Conservation (phyloP, 2,329 filamentous ascomycete species). For the Podosphaera leucotricha region DNA sequence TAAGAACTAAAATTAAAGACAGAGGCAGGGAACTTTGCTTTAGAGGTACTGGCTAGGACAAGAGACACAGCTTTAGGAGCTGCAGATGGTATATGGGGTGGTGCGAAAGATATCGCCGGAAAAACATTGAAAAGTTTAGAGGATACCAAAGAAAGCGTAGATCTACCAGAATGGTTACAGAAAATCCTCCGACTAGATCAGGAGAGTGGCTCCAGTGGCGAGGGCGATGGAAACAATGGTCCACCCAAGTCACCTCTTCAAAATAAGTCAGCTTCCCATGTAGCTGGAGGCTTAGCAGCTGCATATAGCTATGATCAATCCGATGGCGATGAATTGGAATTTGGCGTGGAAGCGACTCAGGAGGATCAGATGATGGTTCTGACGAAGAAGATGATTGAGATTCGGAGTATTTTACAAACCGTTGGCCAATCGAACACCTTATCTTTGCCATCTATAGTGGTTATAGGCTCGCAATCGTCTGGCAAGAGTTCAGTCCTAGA, state of each 20-base stretch:
- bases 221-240: slow-evolving; percentile 16
- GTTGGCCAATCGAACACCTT: slow-evolving; percentile 80
- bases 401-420: slow-evolving; percentile 69
- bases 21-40: slow-evolving; percentile 55
- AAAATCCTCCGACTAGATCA: slow-evolving; percentile 42
- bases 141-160: slow-evolving; percentile 56
- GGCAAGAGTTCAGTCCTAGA: slow-evolving; percentile 95
- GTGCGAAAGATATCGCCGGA: slow-evolving; percentile 49
- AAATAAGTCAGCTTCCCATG: slow-evolving; percentile 37
- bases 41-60: slow-evolving; percentile 52
- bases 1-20: slow-evolving; percentile 4
- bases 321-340: slow-evolving; percentile 31
- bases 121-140: slow-evolving; percentile 66
- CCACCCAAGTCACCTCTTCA: slow-evolving; percentile 23
- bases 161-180: slow-evolving; percentile 56
- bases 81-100: slow-evolving; percentile 45
- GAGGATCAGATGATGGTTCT: slow-evolving; percentile 99
- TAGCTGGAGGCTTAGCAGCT: slow-evolving; percentile 44
- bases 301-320: slow-evolving; percentile 59
- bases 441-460: slow-evolving; percentile 89
- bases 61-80: slow-evolving; percentile 46
- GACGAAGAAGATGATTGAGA: slow-evolving; percentile 99
- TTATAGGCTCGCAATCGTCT: slow-evolving; percentile 94
- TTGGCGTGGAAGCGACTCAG: slow-evolving; percentile 41
- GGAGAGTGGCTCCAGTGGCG: slow-evolving; percentile 25